These are phyloP conservation scores for Triticum turgidum DNA, from an alignment of 176 grass and related monocot genomes.

Conservation along the genomic window DNA sequence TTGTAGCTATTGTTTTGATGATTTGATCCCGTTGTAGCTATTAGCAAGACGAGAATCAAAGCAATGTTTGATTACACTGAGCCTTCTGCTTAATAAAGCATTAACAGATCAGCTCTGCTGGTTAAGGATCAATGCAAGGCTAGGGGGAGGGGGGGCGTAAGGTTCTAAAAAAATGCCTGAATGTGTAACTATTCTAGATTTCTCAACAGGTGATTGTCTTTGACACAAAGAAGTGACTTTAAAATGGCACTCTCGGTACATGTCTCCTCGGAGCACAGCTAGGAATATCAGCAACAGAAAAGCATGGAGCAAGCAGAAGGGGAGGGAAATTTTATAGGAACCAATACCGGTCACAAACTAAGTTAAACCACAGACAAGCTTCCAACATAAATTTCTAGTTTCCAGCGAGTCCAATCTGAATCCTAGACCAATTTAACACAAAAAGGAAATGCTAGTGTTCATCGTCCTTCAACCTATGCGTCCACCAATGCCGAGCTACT, in stretches of 20 bases:
- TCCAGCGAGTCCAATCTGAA: background rate
- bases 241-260: background rate
- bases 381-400: background rate
- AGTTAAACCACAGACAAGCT: background rate
- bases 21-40: background rate
- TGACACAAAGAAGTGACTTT: background rate
- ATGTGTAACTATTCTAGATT: background rate
- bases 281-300: background rate
- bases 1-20: conserved; percentile 1
- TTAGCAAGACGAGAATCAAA: conserved; percentile 3
- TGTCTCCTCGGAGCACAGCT: background rate
- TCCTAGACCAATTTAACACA: background rate
- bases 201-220: background rate
- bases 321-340: background rate
- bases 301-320: background rate
- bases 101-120: background rate
- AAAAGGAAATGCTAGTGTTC: background rate
- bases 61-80: background rate
- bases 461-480: background rate
- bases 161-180: background rate
- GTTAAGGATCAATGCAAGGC: background rate
- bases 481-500: background rate
- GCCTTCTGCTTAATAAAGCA: background rate
- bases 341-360: background rate
- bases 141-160: background rate